Evolutionary conservation across 176 grass and related monocot species (phyloP), one percentile per base, ranked within the genome.

Genomic region (Cymbopogon citratus): DNA sequence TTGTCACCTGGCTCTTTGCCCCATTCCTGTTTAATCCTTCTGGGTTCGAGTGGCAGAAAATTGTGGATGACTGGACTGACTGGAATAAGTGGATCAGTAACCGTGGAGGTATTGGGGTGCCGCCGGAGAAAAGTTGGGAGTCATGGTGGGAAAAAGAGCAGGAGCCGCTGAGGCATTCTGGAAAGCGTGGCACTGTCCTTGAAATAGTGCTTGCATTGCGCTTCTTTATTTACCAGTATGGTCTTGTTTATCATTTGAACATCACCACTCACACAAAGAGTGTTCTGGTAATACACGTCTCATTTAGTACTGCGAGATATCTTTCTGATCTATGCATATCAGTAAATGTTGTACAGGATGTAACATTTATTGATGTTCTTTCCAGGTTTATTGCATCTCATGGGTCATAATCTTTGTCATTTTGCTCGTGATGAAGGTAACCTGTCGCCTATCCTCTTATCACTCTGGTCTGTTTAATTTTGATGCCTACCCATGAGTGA

Each of bases 21-120:
- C 95, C 95, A n/a, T 98, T 98, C 80, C 86, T 98, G 16, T 98
- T 98, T 77, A 98, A 98, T 78, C 95, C 95, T 85, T 93, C 95
- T 67, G 95, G 94, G 57, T 98, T 98, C 3, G 95, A 98, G 84
- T 98, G 95, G 95, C 95, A 98, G 79, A 95, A 98, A 77, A 98
- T 98, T 69, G 90, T 98, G 34, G 92, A 98, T 83, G 92, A 98
- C 39, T 98, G 95, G 95, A 89, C 81, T 52, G 95, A 98, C 73
- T 98, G 95, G 95, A 87, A 95, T 63, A 98, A 98, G 85, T 98
- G 95, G 95, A 98, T 98, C 34, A 91, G 68, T 46, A 98, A 91
- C 85, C 77, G 92, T 1, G 95, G 95, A 9, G 95, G 95, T 56
- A 95, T 98, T 67, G 95, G 95, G 43, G 95, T 98, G 27, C 48